phyloP scores from a whole-genome alignment of 83 land plant genomes.

The Thuja plicata region DNA sequence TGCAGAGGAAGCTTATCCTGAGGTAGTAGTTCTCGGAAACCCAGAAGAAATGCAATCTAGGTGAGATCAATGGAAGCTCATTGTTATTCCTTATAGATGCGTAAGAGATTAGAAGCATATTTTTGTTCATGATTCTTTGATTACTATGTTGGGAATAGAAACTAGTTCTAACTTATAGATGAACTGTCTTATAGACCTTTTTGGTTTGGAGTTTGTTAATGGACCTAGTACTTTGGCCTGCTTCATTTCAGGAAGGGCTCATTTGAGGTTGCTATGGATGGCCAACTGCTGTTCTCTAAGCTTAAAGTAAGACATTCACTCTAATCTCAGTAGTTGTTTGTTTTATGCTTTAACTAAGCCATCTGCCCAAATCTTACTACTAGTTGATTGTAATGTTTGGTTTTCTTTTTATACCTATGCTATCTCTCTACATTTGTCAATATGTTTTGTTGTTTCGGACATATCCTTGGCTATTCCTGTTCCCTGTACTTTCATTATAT shows the following conservation, averaged over 20 bases:
- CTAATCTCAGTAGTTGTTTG: neutral
- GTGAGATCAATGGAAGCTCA: neutral
- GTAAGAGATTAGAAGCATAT: neutral
- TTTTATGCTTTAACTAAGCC: neutral
- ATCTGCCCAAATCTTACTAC: neutral
- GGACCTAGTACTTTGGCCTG: neutral
- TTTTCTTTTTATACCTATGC: neutral
- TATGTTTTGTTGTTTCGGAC: neutral
- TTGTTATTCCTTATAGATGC: neutral
- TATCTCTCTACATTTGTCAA: neutral
- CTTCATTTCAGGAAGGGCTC: neutral
- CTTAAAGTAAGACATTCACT: neutral
- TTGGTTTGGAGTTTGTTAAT: neutral
- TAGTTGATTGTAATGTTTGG: neutral
- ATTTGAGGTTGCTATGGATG: conserved; percentile 1
- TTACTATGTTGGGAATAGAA: neutral
- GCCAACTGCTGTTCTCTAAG: neutral
- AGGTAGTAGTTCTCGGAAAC: neutral
- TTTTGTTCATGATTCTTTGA: neutral
- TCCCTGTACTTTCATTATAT: neutral
- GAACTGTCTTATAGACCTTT: neutral
- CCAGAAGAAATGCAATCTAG: neutral
- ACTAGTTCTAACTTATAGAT: neutral
- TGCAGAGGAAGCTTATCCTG: neutral
- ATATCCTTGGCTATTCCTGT: neutral